Evolutionary conservation across 2,329 filamentous ascomycete genomes (phyloP).

Genomic region (Aspergillus alliaceus): DNA sequence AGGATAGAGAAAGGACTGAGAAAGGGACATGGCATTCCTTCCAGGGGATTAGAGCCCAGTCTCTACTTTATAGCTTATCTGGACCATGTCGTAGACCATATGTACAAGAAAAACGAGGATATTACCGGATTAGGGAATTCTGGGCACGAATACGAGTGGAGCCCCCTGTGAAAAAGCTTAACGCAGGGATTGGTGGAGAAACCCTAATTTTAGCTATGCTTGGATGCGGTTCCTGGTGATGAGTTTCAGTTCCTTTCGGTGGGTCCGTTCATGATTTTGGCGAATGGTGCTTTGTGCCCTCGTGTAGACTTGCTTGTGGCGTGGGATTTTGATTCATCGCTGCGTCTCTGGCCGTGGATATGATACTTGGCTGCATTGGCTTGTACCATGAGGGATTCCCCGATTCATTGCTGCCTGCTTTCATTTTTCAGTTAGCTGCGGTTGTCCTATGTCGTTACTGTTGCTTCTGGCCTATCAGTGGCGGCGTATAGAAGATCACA

Average conservation of each 20-base stretch:
- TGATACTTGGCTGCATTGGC: not conserved
- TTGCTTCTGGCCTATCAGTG: no score
- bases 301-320: not conserved
- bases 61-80: not conserved
- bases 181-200: not conserved
- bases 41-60: not conserved
- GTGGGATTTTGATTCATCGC: not conserved
- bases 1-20: not conserved
- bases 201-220: constrained; percentile 1
- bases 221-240: not conserved
- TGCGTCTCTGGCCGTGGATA: not conserved
- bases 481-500: no score
- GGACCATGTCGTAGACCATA: no score
- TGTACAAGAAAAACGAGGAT: not conserved
- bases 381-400: no score
- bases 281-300: not conserved
- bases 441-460: no score
- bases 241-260: not conserved
- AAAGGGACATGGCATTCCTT: not conserved
- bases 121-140: constrained; percentile 24
- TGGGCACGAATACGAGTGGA: constrained; percentile 30
- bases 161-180: constrained; percentile 7
- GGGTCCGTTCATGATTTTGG: not conserved
- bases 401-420: not conserved
- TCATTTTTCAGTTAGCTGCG: no score